Evolutionary conservation across 495 filamentous ascomycete species (phyloP), one percentile per base, ranked within the genome.

Genomic region (Aspergillus ellipticus): DNA sequence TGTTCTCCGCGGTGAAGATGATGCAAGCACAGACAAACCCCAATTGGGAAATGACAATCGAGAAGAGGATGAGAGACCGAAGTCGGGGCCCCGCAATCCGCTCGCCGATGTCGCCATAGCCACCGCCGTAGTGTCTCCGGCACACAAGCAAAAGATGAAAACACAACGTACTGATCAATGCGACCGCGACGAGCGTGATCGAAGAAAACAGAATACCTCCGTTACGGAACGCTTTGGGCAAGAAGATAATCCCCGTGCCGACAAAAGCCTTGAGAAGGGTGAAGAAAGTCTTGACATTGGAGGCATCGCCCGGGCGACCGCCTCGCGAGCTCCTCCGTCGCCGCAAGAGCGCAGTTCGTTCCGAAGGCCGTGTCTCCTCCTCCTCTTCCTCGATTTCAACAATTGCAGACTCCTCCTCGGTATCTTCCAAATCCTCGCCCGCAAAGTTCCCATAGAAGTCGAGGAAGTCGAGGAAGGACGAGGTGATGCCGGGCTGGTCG

Each of bases 11-110:
- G 4, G 90, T 95, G 67, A 96, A 96, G 55, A 96, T 90, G 54
- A 94, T 95, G 67, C 95, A 96, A 8, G 92, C 92, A n/a, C 89
- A 86, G 1, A 94, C 87, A 65, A 96, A 96, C 15, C 92, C 92
- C 35, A 96, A 80, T 70, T 96, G 92, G 60, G 87, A 91, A 60
- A 95, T 76, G 24, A 93, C 86, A 55, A 96, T 89, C 1, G 91
- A 96, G 15, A 71, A 68, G 21, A 96, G 80, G 61, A 96, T 96
- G 29, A 92, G 70, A 29, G 78, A 77, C 50, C 91, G 81, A 81
- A 96, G 85, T 78, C 80, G 85, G 37, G 82, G 84, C n/a, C 92
- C 92, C 64, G 90, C 94, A 17, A 96, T 76, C 42, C 87, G 82
- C 33, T 86, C 89, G 26, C 92, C 92, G 61, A 96, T 90, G 62